These are phyloP conservation scores for Mycena sp. DNA, from an alignment of 1,284 basidiomycete genomes.

Conservation along the genomic window DNA sequence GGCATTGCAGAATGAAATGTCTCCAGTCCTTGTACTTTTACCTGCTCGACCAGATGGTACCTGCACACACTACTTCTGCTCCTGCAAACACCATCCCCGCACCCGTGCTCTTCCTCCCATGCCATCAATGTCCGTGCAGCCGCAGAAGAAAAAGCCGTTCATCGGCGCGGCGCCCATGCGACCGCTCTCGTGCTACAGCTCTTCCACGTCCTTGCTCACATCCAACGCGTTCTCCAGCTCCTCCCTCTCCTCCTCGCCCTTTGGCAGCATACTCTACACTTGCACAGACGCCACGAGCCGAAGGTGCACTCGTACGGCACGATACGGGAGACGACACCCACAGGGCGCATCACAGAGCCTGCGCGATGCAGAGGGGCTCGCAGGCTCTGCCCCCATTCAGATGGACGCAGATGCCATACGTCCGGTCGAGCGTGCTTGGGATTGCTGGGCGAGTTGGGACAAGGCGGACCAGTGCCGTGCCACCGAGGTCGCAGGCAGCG, in stretches of 20 bases:
- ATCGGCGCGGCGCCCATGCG: constrained; percentile 32
- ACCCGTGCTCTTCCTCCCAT: constrained; percentile 22
- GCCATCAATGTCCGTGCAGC: constrained; percentile 30
- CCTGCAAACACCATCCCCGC: constrained; percentile 31
- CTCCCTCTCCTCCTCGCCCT: constrained; percentile 38
- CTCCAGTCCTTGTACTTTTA: constrained; percentile 94
- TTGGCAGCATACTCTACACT: too few species aligned
- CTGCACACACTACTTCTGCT: constrained; percentile 27
- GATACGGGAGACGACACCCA: too few species aligned
- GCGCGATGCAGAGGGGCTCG: too few species aligned
- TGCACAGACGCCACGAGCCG: too few species aligned
- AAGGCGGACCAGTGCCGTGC: too few species aligned
- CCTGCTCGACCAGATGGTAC: constrained; percentile 77
- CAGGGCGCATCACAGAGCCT: too few species aligned
- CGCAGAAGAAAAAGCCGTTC: constrained; percentile 31
- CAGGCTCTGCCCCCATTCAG: too few species aligned
- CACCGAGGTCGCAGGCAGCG: too few species aligned
- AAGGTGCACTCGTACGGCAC: too few species aligned
- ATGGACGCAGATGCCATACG: too few species aligned
- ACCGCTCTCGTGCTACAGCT: constrained; percentile 38
- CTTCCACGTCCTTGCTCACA: constrained; percentile 38
- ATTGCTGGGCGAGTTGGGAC: too few species aligned
- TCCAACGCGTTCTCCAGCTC: constrained; percentile 44
- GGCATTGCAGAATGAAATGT: constrained; percentile 87
- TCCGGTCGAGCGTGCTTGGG: too few species aligned